Base-by-base conservation (phyloP, 108 stramenopile genomes). In the Skeletonema costatum region DNA sequence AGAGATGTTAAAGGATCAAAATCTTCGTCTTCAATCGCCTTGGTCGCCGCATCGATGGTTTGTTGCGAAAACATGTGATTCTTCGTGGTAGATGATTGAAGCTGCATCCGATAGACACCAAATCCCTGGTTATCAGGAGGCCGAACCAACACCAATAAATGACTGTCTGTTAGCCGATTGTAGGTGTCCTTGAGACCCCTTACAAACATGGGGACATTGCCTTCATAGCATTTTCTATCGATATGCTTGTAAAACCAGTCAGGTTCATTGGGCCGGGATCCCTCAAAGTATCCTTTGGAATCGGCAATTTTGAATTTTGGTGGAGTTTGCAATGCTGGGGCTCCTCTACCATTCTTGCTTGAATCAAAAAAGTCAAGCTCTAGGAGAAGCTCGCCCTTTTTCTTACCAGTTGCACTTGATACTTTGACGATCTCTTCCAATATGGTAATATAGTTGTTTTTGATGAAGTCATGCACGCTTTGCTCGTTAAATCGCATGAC, bases 221-320 rank as follows among this genome's bases (percentile, higher is more conserved):
- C 35, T 36, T 36, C 35, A 36, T 36, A 36, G 6, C 35, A 46
- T 1, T 16, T 46, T 46, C 44, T 46, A n/a, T 46, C 44, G 4
- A 46, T 11, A n/a, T 16, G 4, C 73, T 74, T 74, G 72, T 41
- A 64, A 32, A 73, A 73, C 72, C 72, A 73, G 39, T 73, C 72
- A 5, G 72, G 72, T 64, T 73, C 72, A 17, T 29, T 30, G 7
- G 73, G 73, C 32, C 73, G 21, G 3, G 73, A 69, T 25, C 73
- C 73, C 19, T 74, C 68, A 6, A 74, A 59, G 14, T 74, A 74
- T 69, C 50, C 73, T 21, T 29, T 53, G 14, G 53, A 53, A 7
- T 10, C 21, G 17, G 68, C 73, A 21, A 74, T 29, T 31, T 74
- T 68, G 53, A 74, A 69, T 30, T 59, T 21, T n/a, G 73, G 73